Evolutionary conservation across 345 rosid species (phyloP), one percentile per base, ranked within the genome.

Genomic region (Populus nigra): DNA sequence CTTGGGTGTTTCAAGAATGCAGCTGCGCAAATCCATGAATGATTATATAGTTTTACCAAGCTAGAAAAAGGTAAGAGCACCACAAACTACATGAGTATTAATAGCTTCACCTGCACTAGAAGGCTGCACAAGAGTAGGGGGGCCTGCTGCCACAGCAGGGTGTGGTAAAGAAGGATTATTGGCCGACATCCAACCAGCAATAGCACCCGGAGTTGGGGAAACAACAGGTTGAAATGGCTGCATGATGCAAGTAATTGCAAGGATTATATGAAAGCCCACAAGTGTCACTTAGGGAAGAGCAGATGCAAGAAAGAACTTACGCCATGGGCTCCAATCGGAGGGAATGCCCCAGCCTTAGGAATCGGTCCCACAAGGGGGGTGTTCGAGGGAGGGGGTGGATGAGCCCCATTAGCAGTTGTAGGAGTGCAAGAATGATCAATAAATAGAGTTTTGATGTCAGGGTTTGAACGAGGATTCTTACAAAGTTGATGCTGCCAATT

Each of bases 401-500:
- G 93, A 77, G 94, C 88, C 65, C 97, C 98, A 78, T 94, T 94
- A 36, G 92, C 73, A 18, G 80, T 72, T 8, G 83, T 50, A 7
- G 92, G 87, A 76, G 78, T 74, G 73, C 97, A 93, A 61, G 91
- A 85, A 85, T 91, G 98, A 84, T 94, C 98, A 77, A 82, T 84
- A 78, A 94, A 94, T 61, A 94, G 88, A 20, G 98, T 94, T 83
- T 94, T 94, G 55, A 94, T 94, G 78, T 94, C 98, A 75, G 98
- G 98, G 79, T 94, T 94, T 65, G 93, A 83, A 82, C 94, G 88
- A 36, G 98, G 98, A 78, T 92, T 94, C 86, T 94, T 94, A 81
- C 98, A 94, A 63, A 94, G 93, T 81, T 94, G 98, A 76, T 94
- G 98, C 84, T 94, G 97, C 98, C 97, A 94, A 76, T 94, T 94